A percentile compares a stretch with the other conserved stretches of the same genome.
Conservation (phyloP, 441 rosid species). For the Cnidoscolus chayamansa region DNA sequence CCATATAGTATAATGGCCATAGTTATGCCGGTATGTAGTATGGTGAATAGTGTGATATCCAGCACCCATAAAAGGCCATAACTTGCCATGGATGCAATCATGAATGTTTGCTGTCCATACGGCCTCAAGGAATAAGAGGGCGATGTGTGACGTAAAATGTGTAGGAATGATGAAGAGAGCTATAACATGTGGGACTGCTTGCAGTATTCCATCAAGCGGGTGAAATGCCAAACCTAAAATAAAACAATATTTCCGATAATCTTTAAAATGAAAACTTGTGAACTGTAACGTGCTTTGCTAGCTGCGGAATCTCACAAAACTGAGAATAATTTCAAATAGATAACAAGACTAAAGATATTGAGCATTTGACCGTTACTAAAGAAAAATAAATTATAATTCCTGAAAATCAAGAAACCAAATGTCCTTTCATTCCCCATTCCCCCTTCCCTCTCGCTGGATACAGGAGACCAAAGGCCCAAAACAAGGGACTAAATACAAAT, state of each 20-base stretch:
- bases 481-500: not conserved
- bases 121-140: constrained; percentile 69
- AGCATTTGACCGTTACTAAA: too few species aligned
- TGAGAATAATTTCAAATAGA: not conserved
- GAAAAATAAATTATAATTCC: not conserved
- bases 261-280: not conserved
- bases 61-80: constrained; percentile 96
- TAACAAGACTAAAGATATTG: too few species aligned
- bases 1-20: constrained; percentile 94
- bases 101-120: constrained; percentile 92
- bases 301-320: not conserved
- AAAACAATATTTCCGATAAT: constrained; percentile 18
- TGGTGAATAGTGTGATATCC: constrained; percentile 98
- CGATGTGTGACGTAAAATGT: constrained; percentile 73
- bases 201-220: constrained; percentile 92
- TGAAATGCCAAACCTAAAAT: constrained; percentile 84
- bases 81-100: constrained; percentile 74
- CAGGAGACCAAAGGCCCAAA: not conserved
- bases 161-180: constrained; percentile 74
- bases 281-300: not conserved
- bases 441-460: too few species aligned
- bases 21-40: constrained; percentile 85
- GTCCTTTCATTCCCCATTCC: not conserved
- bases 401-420: not conserved
- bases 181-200: constrained; percentile 79